Percentiles rank a stretch among this genome's conserved stretches.
These are phyloP conservation scores for Senna tora DNA, from an alignment of 306 rosid genomes.

Conservation along the genomic window DNA sequence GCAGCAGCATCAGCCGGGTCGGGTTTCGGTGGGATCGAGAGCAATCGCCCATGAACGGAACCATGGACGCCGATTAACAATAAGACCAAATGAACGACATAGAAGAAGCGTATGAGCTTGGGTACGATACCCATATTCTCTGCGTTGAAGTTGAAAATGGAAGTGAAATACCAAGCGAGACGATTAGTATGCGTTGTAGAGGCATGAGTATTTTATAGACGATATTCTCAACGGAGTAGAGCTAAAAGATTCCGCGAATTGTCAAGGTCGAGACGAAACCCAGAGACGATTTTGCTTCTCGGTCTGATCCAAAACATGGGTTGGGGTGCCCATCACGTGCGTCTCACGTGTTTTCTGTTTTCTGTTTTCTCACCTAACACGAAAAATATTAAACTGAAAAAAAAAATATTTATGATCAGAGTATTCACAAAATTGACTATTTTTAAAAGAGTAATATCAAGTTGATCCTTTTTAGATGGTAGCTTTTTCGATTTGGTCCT, in stretches of 20 bases:
- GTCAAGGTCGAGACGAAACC: not conserved
- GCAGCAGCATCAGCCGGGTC: conserved; percentile 69
- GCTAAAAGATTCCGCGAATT: not conserved
- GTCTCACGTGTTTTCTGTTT: too few relatives aligned
- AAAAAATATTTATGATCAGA: too few relatives aligned
- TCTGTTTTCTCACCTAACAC: too few relatives aligned
- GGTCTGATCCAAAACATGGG: not conserved
- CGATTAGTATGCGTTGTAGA: not conserved
- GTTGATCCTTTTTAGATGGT: too few relatives aligned
- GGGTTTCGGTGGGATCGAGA: conserved; percentile 52
- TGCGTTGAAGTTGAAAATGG: not conserved
- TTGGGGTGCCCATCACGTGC: too few relatives aligned
- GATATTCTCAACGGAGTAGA: not conserved
- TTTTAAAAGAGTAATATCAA: too few relatives aligned
- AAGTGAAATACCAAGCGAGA: not conserved
- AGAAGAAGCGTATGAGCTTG: not conserved
- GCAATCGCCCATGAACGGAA: conserved; percentile 45
- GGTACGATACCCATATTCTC: conserved; percentile 25
- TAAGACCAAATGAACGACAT: conserved; percentile 18
- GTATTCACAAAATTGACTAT: too few relatives aligned
- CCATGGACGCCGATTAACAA: conserved; percentile 31
- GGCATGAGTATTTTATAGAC: not conserved
- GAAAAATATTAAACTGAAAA: too few relatives aligned
- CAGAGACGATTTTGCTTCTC: too few relatives aligned
- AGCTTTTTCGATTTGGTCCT: too few relatives aligned